Conservation (phyloP, 179 eudicot species). For the Silene noctiflora region DNA sequence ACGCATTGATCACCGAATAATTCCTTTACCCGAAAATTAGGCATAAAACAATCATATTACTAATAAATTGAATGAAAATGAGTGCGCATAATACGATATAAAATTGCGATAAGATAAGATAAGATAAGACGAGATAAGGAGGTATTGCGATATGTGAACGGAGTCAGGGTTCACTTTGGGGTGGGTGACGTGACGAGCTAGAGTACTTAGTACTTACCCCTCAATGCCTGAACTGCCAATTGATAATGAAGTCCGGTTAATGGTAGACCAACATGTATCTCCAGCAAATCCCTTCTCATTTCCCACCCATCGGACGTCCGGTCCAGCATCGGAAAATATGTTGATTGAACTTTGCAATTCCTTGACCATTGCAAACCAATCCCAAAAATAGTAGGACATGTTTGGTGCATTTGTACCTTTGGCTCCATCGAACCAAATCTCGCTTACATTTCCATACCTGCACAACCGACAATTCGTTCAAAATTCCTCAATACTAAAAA, state of each 20-base stretch:
- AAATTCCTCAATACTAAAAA: neutral
- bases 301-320: constrained; percentile 87
- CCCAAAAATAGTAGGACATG: constrained; percentile 75
- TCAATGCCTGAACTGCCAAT: constrained; percentile 67
- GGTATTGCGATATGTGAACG: neutral
- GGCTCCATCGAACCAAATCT: constrained; percentile 97
- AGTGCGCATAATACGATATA: neutral
- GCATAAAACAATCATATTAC: too few relatives aligned
- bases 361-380: constrained; percentile 80
- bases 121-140: neutral
- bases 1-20: constrained; percentile 2
- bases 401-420: constrained; percentile 69
- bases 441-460: constrained; percentile 67
- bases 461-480: neutral
- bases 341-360: constrained; percentile 85
- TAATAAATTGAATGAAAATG: neutral
- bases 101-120: neutral
- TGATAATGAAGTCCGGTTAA: constrained; percentile 65
- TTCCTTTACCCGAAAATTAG: too few relatives aligned
- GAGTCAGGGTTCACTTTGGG: neutral
- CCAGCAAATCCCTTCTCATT: constrained; percentile 75
- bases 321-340: constrained; percentile 92
- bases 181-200: neutral
- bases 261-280: constrained; percentile 79
- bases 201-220: constrained; percentile 45